Evolutionary conservation across 192 early-diverging fungal genomes (phyloP).

Genomic region (Backusella macrospora): DNA sequence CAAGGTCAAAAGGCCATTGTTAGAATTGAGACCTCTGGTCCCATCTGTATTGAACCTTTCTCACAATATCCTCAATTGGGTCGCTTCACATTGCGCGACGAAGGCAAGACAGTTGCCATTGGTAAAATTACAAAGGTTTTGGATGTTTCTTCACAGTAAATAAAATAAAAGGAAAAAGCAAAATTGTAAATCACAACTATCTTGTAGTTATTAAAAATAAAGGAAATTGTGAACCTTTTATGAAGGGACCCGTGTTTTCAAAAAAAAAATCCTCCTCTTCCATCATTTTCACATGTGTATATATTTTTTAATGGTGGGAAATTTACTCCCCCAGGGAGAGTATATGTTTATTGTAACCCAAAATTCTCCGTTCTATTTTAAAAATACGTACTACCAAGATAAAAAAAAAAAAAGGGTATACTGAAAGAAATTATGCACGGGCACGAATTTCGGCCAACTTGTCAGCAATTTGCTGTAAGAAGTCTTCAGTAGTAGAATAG

Average conservation of each 20-base stretch:
- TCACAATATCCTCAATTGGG: slow-evolving; percentile 88
- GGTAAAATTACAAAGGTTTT: slow-evolving; percentile 91
- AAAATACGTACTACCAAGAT: slow-evolving; percentile 7
- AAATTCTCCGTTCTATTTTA: slow-evolving; percentile 12
- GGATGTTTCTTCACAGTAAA: slow-evolving; percentile 22
- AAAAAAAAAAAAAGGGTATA: not conserved
- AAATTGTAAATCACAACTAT: slow-evolving; percentile 14
- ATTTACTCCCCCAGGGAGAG: slow-evolving; percentile 2
- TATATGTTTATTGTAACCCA: slow-evolving; percentile 9
- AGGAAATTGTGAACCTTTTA: not conserved
- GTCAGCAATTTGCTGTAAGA: slow-evolving; percentile 83
- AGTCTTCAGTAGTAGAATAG: slow-evolving; percentile 87
- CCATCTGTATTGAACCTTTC: slow-evolving; percentile 88
- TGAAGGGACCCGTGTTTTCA: not conserved
- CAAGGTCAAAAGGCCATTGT: slow-evolving; percentile 89
- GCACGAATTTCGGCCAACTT: slow-evolving; percentile 33
- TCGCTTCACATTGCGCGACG: slow-evolving; percentile 97
- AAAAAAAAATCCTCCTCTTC: not conserved
- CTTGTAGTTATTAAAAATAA: not conserved
- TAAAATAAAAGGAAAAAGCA: not conserved
- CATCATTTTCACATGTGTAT: slow-evolving; percentile 14
- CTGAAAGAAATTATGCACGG: slow-evolving; percentile 18
- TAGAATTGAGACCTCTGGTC: slow-evolving; percentile 73
- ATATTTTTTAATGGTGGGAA: slow-evolving; percentile 10
- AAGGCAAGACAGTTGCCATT: slow-evolving; percentile 95